Conservation (phyloP, 805 yeast species). For the Vanderwaltozyma polyspora region DNA sequence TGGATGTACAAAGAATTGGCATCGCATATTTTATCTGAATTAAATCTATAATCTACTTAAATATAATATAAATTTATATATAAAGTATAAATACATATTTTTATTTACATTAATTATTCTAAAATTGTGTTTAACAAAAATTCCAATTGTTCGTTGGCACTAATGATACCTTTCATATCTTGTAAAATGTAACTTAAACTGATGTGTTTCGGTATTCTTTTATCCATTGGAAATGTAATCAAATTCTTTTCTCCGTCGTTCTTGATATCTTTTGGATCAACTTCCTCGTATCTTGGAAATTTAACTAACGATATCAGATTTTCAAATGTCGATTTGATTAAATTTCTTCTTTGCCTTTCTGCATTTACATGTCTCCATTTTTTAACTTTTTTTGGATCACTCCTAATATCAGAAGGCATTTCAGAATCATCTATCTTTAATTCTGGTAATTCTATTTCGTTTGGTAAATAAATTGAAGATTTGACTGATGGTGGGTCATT, state of each 20-base stretch:
- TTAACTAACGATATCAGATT: conserved; percentile 16
- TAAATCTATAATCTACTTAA: conserved; percentile 38
- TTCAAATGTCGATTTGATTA: conserved; percentile 22
- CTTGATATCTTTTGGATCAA: neutral
- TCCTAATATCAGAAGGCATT: conserved; percentile 13
- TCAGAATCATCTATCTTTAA: conserved; percentile 14
- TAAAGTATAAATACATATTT: neutral
- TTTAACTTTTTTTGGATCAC: conserved; percentile 13
- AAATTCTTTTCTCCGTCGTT: neutral
- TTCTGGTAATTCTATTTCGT: conserved; percentile 14
- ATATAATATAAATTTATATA: neutral
- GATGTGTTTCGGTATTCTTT: conserved; percentile 25
- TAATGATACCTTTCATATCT: conserved; percentile 19
- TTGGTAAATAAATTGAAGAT: neutral
- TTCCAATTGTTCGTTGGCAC: conserved; percentile 22
- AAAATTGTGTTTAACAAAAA: neutral
- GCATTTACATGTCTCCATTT: conserved; percentile 27
- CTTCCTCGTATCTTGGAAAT: conserved; percentile 8
- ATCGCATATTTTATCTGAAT: conserved; percentile 63
- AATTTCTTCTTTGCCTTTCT: conserved; percentile 23
- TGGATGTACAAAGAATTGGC: conserved; percentile 93
- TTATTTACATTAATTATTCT: neutral
- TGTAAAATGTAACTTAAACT: conserved; percentile 21
- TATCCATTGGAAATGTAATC: conserved; percentile 3
- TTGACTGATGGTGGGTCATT: neutral